A percentile compares a stretch with the other conserved stretches of the same genome.
These are phyloP conservation scores for Phytopythium montanum DNA, from an alignment of 352 stramenopile genomes.

Conservation along the genomic window DNA sequence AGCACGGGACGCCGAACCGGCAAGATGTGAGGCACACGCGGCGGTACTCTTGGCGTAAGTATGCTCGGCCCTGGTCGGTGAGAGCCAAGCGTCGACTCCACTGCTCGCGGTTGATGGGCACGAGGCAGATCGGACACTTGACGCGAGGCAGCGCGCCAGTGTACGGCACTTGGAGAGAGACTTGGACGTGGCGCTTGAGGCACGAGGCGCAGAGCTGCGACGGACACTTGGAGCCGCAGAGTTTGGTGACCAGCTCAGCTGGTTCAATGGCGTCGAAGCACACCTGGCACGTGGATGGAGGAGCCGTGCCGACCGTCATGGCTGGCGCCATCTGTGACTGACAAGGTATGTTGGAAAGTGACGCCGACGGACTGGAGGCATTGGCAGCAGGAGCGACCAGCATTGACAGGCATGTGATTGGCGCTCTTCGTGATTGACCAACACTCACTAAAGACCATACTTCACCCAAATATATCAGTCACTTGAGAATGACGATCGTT, in stretches of 20 bases:
- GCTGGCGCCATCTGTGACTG: not conserved
- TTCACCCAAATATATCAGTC: not conserved
- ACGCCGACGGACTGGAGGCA: not conserved
- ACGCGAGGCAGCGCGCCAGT: constrained; percentile 33
- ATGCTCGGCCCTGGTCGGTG: not conserved
- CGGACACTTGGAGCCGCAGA: constrained; percentile 28
- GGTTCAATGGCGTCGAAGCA: constrained; percentile 22
- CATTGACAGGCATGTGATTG: not conserved
- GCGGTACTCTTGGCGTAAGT: constrained; percentile 11
- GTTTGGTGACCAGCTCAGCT: constrained; percentile 1
- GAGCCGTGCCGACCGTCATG: not conserved
- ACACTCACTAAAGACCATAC: not conserved
- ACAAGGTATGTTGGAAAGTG: not conserved
- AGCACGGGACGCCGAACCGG: constrained; percentile 22
- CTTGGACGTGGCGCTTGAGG: constrained; percentile 20
- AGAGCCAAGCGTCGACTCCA: constrained; percentile 13
- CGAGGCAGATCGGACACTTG: constrained; percentile 37
- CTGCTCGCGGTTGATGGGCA: constrained; percentile 21
- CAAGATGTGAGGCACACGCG: constrained; percentile 18
- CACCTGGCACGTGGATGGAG: constrained; percentile 25
- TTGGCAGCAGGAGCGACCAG: not conserved
- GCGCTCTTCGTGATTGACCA: not conserved
- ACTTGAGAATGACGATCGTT: not conserved
- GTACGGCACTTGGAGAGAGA: constrained; percentile 28
- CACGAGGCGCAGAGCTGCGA: constrained; percentile 29